Conservation (phyloP, 2,329 filamentous ascomycete species). For the Phaeosphaeria sp. region DNA sequence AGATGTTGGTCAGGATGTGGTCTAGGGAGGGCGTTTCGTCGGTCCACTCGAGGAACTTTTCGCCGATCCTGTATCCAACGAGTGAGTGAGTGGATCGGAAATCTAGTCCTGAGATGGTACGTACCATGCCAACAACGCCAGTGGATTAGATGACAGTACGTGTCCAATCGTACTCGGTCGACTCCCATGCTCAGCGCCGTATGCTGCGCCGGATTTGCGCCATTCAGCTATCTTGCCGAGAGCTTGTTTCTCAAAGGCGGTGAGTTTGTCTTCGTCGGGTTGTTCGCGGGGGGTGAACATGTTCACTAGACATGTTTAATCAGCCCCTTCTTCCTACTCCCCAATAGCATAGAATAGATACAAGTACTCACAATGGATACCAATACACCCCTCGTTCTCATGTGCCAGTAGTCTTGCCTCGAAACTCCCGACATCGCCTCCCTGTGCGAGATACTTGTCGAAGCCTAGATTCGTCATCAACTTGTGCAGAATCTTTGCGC, state of each 20-base stretch:
- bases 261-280: slow-evolving; percentile 26
- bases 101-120: too few species aligned
- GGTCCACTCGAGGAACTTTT: slow-evolving; percentile 64
- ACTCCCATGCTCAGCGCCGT: slow-evolving; percentile 62
- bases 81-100: too few species aligned
- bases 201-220: slow-evolving; percentile 54
- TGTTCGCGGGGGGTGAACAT: slow-evolving; percentile 16
- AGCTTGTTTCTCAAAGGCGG: slow-evolving; percentile 21
- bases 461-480: slow-evolving; percentile 65
- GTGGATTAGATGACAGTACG: slow-evolving; percentile 60
- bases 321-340: too few species aligned
- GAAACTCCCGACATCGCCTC: slow-evolving; percentile 63
- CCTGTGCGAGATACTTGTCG: slow-evolving; percentile 62
- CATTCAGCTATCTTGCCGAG: slow-evolving; percentile 40
- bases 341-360: too few species aligned
- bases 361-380: slow-evolving; percentile 38
- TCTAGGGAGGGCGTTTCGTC: slow-evolving; percentile 52
- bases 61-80: slow-evolving; percentile 55
- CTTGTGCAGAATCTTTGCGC: slow-evolving; percentile 56
- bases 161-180: slow-evolving; percentile 65
- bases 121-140: slow-evolving; percentile 64
- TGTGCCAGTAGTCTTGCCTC: slow-evolving; percentile 51
- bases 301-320: slow-evolving; percentile 27
- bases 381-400: slow-evolving; percentile 57
- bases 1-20: slow-evolving; percentile 59